phyloP scores from a whole-genome alignment of 768 basidiomycete genomes.

The Rhodotorula sphaerocarpa region DNA sequence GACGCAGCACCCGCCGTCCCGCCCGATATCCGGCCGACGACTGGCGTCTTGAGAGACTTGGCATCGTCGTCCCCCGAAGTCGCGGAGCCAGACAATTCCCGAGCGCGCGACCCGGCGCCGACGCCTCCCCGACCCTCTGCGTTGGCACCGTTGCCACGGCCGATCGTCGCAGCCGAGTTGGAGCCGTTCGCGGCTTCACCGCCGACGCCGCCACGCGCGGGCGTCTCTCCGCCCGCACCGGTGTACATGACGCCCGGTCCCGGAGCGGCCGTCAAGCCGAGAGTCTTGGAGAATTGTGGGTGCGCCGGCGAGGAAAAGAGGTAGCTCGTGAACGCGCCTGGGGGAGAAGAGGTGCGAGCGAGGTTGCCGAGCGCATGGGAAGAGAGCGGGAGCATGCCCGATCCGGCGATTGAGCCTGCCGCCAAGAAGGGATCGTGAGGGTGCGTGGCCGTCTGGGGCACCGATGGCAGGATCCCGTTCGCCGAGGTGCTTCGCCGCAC shows the following conservation, averaged over 20 bases:
- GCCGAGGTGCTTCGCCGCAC: background rate
- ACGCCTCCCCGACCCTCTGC: no score
- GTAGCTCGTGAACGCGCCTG: background rate
- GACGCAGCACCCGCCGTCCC: background rate
- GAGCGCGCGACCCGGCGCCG: background rate
- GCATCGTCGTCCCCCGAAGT: no score
- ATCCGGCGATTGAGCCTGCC: no score
- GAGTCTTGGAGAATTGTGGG: conserved; percentile 22
- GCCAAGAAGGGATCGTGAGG: conserved; percentile 22
- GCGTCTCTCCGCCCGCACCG: conserved; percentile 12
- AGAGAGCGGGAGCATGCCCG: background rate
- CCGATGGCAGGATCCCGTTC: background rate
- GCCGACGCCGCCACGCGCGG: conserved; percentile 1
- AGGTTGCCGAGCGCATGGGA: background rate
- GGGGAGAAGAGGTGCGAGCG: conserved; percentile 10
- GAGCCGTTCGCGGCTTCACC: background rate
- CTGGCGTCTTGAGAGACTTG: conserved; percentile 6
- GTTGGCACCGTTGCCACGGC: no score
- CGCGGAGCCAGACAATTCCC: background rate
- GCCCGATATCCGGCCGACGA: background rate
- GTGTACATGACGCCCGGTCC: conserved; percentile 26
- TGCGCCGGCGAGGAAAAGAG: conserved; percentile 32
- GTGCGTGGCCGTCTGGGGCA: background rate
- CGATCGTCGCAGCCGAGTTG: no score
- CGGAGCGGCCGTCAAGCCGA: conserved; percentile 30